phyloP scores from a whole-genome alignment of 495 filamentous ascomycete species.

The Lineolata rhizophorae region DNA sequence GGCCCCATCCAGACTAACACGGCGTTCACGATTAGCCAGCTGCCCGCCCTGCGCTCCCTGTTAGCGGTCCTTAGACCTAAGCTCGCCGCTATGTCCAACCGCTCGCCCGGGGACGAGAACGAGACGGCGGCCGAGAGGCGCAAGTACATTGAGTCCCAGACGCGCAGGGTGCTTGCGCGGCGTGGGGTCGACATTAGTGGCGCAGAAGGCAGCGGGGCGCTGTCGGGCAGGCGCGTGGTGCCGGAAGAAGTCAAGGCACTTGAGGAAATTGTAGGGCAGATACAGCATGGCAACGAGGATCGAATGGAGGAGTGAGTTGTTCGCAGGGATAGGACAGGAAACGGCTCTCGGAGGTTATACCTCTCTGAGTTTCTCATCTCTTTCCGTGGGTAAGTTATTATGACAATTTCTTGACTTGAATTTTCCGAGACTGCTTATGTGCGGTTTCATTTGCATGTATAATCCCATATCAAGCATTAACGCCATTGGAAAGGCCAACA shows the following conservation, averaged over 20 bases:
- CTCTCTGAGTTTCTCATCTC: too few relatives aligned
- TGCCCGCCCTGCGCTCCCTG: slow-evolving; percentile 50
- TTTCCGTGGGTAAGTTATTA: too few relatives aligned
- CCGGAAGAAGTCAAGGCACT: slow-evolving; percentile 17
- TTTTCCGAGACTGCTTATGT: too few relatives aligned
- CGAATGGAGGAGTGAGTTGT: too few relatives aligned
- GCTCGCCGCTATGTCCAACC: slow-evolving; percentile 9
- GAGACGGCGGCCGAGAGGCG: slow-evolving; percentile 11
- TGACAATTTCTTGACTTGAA: too few relatives aligned
- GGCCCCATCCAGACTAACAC: slow-evolving; percentile 49
- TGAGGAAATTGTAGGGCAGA: slow-evolving; percentile 15
- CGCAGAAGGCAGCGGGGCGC: slow-evolving; percentile 4
- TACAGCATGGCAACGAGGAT: too few relatives aligned
- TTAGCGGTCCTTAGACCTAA: slow-evolving; percentile 35
- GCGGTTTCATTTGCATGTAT: too few relatives aligned
- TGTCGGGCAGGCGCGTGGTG: slow-evolving; percentile 11
- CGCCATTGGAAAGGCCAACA: too few relatives aligned
- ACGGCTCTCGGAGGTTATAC: too few relatives aligned
- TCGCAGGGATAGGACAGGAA: too few relatives aligned
- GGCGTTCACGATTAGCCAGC: slow-evolving; percentile 58
- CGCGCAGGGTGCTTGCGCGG: slow-evolving; percentile 11
- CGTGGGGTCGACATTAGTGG: slow-evolving; percentile 13
- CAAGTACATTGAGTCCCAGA: slow-evolving; percentile 18
- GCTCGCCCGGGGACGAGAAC: slow-evolving; percentile 2
- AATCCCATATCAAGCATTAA: too few relatives aligned